Conservation (phyloP, 108 stramenopile genomes). For the Mediolabrus comicus region DNA sequence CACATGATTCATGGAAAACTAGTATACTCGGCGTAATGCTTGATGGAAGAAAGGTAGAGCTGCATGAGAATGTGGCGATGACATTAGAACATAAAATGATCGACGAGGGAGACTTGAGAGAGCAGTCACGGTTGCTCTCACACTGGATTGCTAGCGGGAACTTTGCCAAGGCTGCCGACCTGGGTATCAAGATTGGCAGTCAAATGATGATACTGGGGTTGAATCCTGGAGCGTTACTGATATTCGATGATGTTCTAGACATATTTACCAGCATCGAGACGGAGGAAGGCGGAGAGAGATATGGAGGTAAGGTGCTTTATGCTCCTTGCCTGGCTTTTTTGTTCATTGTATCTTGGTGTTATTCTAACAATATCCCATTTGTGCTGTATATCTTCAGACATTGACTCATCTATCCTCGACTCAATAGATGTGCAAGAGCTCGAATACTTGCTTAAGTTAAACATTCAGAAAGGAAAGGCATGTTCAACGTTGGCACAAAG, state of each 20-base stretch:
- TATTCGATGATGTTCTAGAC: slow-evolving; percentile 56
- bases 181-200: slow-evolving; percentile 57
- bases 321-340: not conserved
- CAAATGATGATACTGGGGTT: slow-evolving; percentile 56
- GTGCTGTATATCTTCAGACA: not conserved
- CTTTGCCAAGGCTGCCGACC: slow-evolving; percentile 42
- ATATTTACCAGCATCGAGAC: slow-evolving; percentile 26
- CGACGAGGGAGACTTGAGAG: slow-evolving; percentile 37
- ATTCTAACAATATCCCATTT: not conserved
- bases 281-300: slow-evolving; percentile 3
- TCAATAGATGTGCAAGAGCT: slow-evolving; percentile 38
- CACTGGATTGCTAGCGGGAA: slow-evolving; percentile 61
- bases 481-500: slow-evolving; percentile 26
- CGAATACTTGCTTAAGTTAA: slow-evolving; percentile 36
- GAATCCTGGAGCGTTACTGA: slow-evolving; percentile 46
- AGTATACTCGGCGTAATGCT: slow-evolving; percentile 62
- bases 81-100: slow-evolving; percentile 45
- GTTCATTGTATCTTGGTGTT: not conserved
- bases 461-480: slow-evolving; percentile 40
- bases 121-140: slow-evolving; percentile 45
- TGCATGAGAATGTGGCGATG: slow-evolving; percentile 62
- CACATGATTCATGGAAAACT: slow-evolving; percentile 63
- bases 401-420: slow-evolving; percentile 24
- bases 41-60: slow-evolving; percentile 53
- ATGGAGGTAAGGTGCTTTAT: slow-evolving; percentile 21